Percentiles rank a stretch among this genome's conserved stretches.
Conservation (phyloP, 345 rosid genomes). For the Citrus unshiu region DNA sequence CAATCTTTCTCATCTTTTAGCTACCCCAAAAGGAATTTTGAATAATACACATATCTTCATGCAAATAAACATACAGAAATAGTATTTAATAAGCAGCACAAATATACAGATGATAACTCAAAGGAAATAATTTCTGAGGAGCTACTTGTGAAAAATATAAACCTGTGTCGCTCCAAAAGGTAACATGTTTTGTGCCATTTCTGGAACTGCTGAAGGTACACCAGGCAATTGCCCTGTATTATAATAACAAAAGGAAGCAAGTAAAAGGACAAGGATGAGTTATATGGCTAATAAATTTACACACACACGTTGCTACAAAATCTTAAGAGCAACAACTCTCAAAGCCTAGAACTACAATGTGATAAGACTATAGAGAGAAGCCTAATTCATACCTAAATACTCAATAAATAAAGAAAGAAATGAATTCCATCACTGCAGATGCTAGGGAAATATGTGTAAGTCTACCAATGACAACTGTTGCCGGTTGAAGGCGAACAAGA, state of each 20-base stretch:
- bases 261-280: not conserved
- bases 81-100: not conserved
- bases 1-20: not conserved
- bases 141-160: not conserved
- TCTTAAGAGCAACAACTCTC: not conserved
- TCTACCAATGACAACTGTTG: conserved; percentile 27
- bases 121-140: not conserved
- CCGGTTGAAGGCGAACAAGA: conserved; percentile 24
- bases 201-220: conserved; percentile 21
- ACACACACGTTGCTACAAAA: not conserved
- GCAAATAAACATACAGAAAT: not conserved
- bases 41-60: not conserved
- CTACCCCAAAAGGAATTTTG: not conserved
- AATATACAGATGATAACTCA: not conserved
- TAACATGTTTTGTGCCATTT: conserved; percentile 28
- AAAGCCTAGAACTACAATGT: conserved; percentile 2
- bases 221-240: conserved; percentile 28
- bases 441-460: conserved; percentile 23
- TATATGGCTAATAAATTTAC: not conserved
- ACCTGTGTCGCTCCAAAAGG: conserved; percentile 39
- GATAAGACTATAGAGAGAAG: conserved; percentile 15
- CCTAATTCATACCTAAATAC: conserved; percentile 24
- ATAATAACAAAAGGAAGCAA: conserved; percentile 6
- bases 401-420: conserved; percentile 17
- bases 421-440: conserved; percentile 25